A percentile compares a stretch with the other conserved stretches of the same genome.
phyloP scores from a whole-genome alignment of 2,329 filamentous ascomycete genomes.

The Trichoderma oligosporum region DNA sequence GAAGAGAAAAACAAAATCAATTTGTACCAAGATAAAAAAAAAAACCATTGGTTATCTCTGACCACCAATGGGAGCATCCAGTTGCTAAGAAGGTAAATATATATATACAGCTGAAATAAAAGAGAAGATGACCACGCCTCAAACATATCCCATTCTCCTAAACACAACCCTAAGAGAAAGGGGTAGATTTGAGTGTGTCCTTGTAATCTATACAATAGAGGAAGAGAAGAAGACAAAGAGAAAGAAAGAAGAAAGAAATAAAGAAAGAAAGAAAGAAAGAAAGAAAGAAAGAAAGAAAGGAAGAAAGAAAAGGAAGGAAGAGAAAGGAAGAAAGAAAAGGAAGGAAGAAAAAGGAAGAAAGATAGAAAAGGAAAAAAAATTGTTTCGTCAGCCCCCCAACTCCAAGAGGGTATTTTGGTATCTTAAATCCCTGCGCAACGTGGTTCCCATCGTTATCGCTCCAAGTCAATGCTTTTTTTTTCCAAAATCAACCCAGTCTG shows the following conservation, averaged over 20 bases:
- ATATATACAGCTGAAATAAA: not conserved
- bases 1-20: not conserved
- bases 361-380: not conserved
- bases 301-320: too few species aligned
- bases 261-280: not conserved
- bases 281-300: not conserved
- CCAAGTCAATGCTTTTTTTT: constrained; percentile 1
- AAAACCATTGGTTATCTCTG: not conserved
- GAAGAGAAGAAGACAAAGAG: not conserved
- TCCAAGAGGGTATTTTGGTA: constrained; percentile 13
- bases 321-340: too few species aligned
- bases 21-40: not conserved
- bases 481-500: not conserved
- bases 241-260: not conserved
- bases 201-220: constrained; percentile 20
- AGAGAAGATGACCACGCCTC: not conserved
- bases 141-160: not conserved
- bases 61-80: constrained; percentile 9
- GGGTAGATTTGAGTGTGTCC: not conserved
- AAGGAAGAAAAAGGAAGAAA: not conserved
- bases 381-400: constrained; percentile 10
- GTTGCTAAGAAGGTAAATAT: not conserved
- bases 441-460: constrained; percentile 1
- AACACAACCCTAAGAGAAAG: not conserved
- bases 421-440: constrained; percentile 5